Base-by-base conservation (phyloP, 2,329 filamentous ascomycete species). In the Biscogniauxia sp. region DNA sequence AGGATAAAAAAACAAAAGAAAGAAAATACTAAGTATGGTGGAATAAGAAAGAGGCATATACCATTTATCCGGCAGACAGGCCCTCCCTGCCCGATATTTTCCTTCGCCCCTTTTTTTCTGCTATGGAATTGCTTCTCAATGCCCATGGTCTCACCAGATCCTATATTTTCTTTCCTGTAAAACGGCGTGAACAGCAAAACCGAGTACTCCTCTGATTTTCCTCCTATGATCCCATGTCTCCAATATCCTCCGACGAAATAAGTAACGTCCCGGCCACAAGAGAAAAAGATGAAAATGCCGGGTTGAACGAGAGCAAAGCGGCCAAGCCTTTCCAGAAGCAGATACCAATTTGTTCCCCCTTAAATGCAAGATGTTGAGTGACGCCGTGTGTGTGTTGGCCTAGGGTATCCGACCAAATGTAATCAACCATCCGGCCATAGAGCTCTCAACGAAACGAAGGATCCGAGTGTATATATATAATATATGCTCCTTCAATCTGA, bases 181-280 rank as follows among this genome's bases (percentile, higher is more conserved):
- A 45, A 6, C 37, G 15, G 37, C 52, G 49, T 57, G 17, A 62
- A 65, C 57, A 56, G 56, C 58, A 55, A 60, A 54, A 57, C 60
- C 53, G 57, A 58, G 49, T 65, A 66, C 64, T 65, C 64, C 64
- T 61, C 63, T 58, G 57, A 61, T 66, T 66, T 61, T 64, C 58
- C 56, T 55, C 57, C 41, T 2, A 58, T 61, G 54, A 58, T 63
- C 45, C 57, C 55, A 60, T 63, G 53, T 59, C 23, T 54, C 56
- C 61, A 63, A 50, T 55, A 59, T 45, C 53, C 61, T 61, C 60
- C 53, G 55, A 50, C 45, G 53, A 63, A 62, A 57, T 25, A 61
- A 62, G 54, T 60, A 26, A 28, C 26, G 59, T 54, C 59, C 61
- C 17, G 37, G 6, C 37, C 37, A 45, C 37, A 45, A 45, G 61